Evolutionary conservation across 2,329 filamentous ascomycete genomes (phyloP), one percentile per base, ranked within the genome.

Genomic region (Chaetothyriales sp.): DNA sequence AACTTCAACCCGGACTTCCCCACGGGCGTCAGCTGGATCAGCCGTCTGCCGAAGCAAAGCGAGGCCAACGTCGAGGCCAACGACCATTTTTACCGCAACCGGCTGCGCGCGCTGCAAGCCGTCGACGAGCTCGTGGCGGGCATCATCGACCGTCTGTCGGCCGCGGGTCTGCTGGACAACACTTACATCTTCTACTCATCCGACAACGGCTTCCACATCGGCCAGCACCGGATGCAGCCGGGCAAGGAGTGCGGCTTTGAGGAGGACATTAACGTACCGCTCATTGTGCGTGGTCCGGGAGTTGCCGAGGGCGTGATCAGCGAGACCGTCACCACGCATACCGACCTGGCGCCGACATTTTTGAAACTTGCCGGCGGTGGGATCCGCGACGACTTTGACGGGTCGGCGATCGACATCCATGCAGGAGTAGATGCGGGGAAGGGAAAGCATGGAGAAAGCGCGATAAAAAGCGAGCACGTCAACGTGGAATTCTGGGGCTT

Each of bases 1-100:
- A 78, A 80, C 62, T 87, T 86, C 64, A 87, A 87, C 57, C 82
- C 83, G 0, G 72, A 77, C 2, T 7, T 49, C 67, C 60, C 64
- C 68, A 5, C 71, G 67, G 44, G 71, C 5, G 71, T 68, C 0
- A 70, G 66, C 48, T 77, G 73, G 73, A 63, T 77, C 25, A 61
- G 58, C 5, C 58, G 62, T 10, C 64, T 77, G 0, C 67, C 68
- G 0, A 62, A 67, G 46, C 70, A 73, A 55, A 74, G 73, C 52
- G 59, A 69, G 46, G 66, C 67, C 0, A 68, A 70, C 5, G 58
- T 78, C 9, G 71, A 72, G 6, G 76, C 73, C 56, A 70, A 76
- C 50, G 76, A 79, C 52, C 63, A 73, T 43, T 77, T 72, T 56
- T 75, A 78, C 55, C 70, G 75, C 3, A 61, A 64, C 18, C 69